A percentile compares a stretch with the other conserved stretches of the same genome.
Conservation (phyloP, 2,329 filamentous ascomycete genomes). For the Pseudocercospora crystallina region DNA sequence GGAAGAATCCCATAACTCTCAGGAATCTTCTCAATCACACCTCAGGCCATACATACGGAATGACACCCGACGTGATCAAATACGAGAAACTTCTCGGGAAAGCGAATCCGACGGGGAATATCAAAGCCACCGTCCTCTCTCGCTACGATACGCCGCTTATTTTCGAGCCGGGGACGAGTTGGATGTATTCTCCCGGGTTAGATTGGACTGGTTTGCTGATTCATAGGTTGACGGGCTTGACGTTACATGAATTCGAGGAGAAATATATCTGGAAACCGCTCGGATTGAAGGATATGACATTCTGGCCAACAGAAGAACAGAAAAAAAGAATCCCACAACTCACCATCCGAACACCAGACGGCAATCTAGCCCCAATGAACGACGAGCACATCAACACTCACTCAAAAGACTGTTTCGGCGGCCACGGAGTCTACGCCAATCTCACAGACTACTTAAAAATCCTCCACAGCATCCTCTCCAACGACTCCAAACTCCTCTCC, state of each 20-base stretch:
- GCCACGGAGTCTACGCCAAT: constrained; percentile 33
- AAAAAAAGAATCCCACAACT: constrained; percentile 26
- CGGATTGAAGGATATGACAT: constrained; percentile 38
- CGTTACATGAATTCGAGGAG: constrained; percentile 47
- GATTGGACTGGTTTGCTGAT: constrained; percentile 58
- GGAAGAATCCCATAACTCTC: constrained; percentile 49
- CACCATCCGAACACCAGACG: constrained; percentile 21
- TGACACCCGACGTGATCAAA: constrained; percentile 38
- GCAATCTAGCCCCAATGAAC: constrained; percentile 20
- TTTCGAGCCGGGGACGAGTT: constrained; percentile 53
- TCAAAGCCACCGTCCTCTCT: constrained; percentile 41
- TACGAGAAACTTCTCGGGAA: constrained; percentile 19
- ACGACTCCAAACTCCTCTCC: constrained; percentile 52
- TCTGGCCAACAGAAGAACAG: constrained; percentile 26
- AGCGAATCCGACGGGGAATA: constrained; percentile 1
- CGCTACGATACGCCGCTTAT: constrained; percentile 47
- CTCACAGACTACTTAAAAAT: constrained; percentile 48
- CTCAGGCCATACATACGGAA: constrained; percentile 49
- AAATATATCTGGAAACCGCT: constrained; percentile 49
- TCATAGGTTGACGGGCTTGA: constrained; percentile 47
- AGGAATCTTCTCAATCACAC: constrained; percentile 54
- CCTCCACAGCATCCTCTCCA: constrained; percentile 47
- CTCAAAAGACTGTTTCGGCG: constrained; percentile 36
- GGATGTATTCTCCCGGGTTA: constrained; percentile 50
- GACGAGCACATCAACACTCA: constrained; percentile 25